Percentiles rank a stretch among this genome's conserved stretches.
phyloP scores from a whole-genome alignment of 1,139 yeast genomes.

The Yamadazyma taylorii region DNA sequence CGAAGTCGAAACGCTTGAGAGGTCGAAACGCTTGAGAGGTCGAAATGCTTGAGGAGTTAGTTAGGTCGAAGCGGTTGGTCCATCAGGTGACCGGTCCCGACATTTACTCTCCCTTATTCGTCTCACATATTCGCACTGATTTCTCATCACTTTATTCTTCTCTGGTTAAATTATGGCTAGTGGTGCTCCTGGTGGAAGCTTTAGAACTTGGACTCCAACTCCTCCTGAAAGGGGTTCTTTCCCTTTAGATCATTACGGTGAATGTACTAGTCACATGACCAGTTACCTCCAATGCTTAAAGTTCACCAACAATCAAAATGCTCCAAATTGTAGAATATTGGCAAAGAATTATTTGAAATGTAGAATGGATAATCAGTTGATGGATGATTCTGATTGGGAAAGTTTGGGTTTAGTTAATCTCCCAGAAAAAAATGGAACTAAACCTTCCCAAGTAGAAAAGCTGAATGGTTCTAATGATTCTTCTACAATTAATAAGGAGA shows the following conservation, averaged over 20 bases:
- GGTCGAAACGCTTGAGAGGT: no score
- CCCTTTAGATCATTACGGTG: slow-evolving; percentile 90
- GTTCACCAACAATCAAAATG: slow-evolving; percentile 75
- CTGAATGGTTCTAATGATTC: no score
- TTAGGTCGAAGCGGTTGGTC: no score
- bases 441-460: no score
- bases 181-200: slow-evolving; percentile 39
- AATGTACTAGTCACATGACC: slow-evolving; percentile 74
- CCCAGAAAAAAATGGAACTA: slow-evolving; percentile 44
- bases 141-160: not conserved
- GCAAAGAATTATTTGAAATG: slow-evolving; percentile 84
- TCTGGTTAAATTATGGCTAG: slow-evolving; percentile 20
- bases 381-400: slow-evolving; percentile 83
- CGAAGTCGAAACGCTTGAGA: no score
- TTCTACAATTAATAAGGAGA: no score
- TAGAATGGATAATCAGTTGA: slow-evolving; percentile 85
- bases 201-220: slow-evolving; percentile 68
- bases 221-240: slow-evolving; percentile 97
- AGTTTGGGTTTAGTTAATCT: slow-evolving; percentile 64
- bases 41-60: no score
- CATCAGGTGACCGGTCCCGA: no score
- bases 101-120: no score
- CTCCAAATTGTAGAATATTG: slow-evolving; percentile 81
- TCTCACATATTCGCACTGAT: no score
- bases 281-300: slow-evolving; percentile 79